Percentiles rank a stretch among this genome's conserved stretches.
phyloP scores from a whole-genome alignment of 2,329 filamentous ascomycete species.

The Curvularia spicifera region DNA sequence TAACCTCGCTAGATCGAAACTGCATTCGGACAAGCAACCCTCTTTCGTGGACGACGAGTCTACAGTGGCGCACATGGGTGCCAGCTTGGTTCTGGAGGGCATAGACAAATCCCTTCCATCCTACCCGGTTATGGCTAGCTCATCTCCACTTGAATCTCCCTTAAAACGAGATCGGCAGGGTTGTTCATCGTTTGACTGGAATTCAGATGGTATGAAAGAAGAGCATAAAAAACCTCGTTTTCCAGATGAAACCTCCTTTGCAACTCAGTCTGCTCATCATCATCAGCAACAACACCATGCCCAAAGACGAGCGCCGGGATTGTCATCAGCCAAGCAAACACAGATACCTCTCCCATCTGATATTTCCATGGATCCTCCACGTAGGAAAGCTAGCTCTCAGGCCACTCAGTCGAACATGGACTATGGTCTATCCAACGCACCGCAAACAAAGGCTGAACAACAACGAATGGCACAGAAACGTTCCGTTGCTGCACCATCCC shows the following conservation, averaged over 20 bases:
- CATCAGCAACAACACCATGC: conserved; percentile 9
- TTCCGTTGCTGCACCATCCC: conserved; percentile 26
- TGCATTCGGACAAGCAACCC: conserved; percentile 10
- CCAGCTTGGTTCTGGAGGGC: conserved; percentile 34
- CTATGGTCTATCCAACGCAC: conserved; percentile 16
- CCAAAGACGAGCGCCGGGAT: conserved; percentile 3
- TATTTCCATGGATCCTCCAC: background rate
- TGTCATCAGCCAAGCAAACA: background rate
- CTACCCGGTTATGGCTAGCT: conserved; percentile 25
- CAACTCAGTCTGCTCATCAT: background rate
- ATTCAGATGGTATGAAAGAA: background rate
- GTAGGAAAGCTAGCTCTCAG: background rate
- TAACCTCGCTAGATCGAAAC: conserved; percentile 38
- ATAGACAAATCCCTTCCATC: conserved; percentile 34
- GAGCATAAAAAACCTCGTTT: background rate
- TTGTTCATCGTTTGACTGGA: conserved; percentile 27
- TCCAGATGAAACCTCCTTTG: background rate
- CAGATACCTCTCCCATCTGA: background rate
- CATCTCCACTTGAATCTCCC: conserved; percentile 32
- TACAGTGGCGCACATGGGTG: conserved; percentile 38
- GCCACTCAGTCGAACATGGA: background rate
- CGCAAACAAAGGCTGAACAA: conserved; percentile 43
- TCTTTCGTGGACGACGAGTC: conserved; percentile 16
- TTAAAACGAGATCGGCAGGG: conserved; percentile 28
- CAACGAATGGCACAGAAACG: conserved; percentile 35